phyloP scores from a whole-genome alignment of 2,329 filamentous ascomycete genomes.

The Aspergillus tamarii region DNA sequence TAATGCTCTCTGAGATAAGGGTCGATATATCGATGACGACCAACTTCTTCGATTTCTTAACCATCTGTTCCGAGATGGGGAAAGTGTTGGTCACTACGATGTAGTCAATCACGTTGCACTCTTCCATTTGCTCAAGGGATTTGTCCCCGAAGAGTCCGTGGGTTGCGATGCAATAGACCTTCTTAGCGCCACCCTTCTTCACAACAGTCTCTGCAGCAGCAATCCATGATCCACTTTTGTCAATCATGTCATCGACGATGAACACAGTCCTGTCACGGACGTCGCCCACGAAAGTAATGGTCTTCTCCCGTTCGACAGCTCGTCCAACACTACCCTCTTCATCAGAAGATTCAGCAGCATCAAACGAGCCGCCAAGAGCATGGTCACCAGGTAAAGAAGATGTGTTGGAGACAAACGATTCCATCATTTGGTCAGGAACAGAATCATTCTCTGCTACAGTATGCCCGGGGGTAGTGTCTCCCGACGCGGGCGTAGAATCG shows the following conservation, averaged over 20 bases:
- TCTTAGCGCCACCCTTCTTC: conserved; percentile 86
- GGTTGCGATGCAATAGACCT: conserved; percentile 96
- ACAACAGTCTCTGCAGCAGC: conserved; percentile 95
- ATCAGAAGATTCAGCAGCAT: conserved; percentile 87
- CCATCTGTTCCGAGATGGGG: conserved; percentile 77
- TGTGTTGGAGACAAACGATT: conserved; percentile 76
- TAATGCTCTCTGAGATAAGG: conserved; percentile 86
- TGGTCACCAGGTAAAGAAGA: conserved; percentile 72
- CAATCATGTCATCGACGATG: conserved; percentile 98
- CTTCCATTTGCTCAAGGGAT: conserved; percentile 84
- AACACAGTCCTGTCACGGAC: conserved; percentile 87
- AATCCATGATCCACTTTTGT: conserved; percentile 96
- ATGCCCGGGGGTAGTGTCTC: conserved; percentile 53
- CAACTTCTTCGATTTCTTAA: conserved; percentile 75
- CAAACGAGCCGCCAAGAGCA: conserved; percentile 79
- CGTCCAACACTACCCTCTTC: conserved; percentile 64
- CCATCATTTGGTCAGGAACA: conserved; percentile 83
- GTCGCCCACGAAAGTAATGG: conserved; percentile 96
- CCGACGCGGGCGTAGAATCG: conserved; percentile 66
- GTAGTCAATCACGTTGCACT: conserved; percentile 88
- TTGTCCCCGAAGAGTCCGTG: conserved; percentile 93
- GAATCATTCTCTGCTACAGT: conserved; percentile 53
- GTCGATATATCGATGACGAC: conserved; percentile 87
- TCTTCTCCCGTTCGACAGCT: conserved; percentile 82
- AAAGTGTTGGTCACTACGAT: conserved; percentile 98